Evolutionary conservation across 257 asterid genomes (phyloP), one percentile per base, ranked within the genome.

Genomic region (Lantana camara): DNA sequence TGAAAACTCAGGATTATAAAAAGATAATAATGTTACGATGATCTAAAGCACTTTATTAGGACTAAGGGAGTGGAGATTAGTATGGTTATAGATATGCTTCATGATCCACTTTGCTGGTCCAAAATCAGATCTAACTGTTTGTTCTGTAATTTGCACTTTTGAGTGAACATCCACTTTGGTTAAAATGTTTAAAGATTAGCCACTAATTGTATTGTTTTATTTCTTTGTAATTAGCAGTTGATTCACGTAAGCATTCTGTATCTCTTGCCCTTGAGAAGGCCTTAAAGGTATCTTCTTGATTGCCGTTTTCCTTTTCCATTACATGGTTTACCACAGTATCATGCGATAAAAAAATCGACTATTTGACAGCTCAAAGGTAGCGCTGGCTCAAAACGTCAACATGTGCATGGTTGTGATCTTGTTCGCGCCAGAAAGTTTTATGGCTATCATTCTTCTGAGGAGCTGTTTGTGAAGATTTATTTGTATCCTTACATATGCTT

Each of bases 371-470:
- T 85, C 55, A 93, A 79, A 75, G 88, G 89, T 70, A 90, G 71
- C 77, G 80, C 84, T 64, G 87, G 90, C 78, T 79, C 87, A 66
- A 89, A 87, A 72, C 94, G 91, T 44, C 97, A 93, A 80, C 97
- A 93, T 72, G 91, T 93, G 75, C 97, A 93, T 71, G 79, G 90
- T 60, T 83, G 90, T 75, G 80, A 81, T 71, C 79, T 89, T 74
- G 97, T 93, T 51, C 85, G 87, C 49, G 97, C 94, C 56, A 82
- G 70, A 78, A 93, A 82, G 84, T 87, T 93, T 66, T 93, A 93
- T 62, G 98, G 98, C 50, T 87, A 83, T 80, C 95, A 87, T 85
- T 77, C 96, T 71, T 66, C 83, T 4, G 97, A 93, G 74, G 97
- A 93, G 74, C 86, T 87, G 24, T 93, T 93, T 77, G 72, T 89